These are phyloP conservation scores for Yamadazyma nakazawae DNA, from an alignment of 805 yeast genomes.

Conservation along the genomic window DNA sequence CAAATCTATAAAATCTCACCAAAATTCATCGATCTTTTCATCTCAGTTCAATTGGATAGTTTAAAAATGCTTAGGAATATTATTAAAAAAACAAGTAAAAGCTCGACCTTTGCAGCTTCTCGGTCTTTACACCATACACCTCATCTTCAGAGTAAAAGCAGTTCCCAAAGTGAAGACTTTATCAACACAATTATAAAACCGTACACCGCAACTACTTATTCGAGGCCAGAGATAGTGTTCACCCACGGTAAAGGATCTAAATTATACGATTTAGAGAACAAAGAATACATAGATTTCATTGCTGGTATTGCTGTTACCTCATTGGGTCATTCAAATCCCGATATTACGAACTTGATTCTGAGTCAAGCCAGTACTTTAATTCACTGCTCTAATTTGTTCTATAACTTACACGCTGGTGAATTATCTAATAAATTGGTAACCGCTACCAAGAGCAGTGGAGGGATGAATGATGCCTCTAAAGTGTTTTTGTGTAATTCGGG, in stretches of 20 bases:
- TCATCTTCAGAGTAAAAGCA: slow-evolving; percentile 9
- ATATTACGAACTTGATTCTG: slow-evolving; percentile 63
- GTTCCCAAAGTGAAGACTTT: slow-evolving; percentile 35
- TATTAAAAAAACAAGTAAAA: background rate
- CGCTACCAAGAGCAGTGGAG: slow-evolving; percentile 67
- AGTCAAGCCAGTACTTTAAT: slow-evolving; percentile 72
- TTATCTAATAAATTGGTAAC: slow-evolving; percentile 69
- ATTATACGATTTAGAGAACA: slow-evolving; percentile 76
- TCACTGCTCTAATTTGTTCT: slow-evolving; percentile 83
- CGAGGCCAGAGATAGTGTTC: slow-evolving; percentile 73
- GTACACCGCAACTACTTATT: slow-evolving; percentile 71
- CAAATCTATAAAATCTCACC: slow-evolving; percentile 16
- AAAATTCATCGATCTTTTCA: background rate
- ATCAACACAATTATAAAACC: slow-evolving; percentile 47
- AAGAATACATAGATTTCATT: slow-evolving; percentile 81
- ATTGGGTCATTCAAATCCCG: slow-evolving; percentile 81
- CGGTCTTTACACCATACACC: background rate
- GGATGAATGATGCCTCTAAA: slow-evolving; percentile 74
- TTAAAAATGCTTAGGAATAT: slow-evolving; percentile 1
- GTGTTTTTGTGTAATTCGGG: slow-evolving; percentile 66
- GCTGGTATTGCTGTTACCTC: slow-evolving; percentile 98
- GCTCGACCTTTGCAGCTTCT: background rate
- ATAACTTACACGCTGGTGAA: slow-evolving; percentile 80
- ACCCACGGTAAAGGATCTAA: slow-evolving; percentile 80
- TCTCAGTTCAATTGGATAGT: background rate